Conservation (phyloP, 2,329 filamentous ascomycete genomes). For the Myriosclerotinia duriaeana region DNA sequence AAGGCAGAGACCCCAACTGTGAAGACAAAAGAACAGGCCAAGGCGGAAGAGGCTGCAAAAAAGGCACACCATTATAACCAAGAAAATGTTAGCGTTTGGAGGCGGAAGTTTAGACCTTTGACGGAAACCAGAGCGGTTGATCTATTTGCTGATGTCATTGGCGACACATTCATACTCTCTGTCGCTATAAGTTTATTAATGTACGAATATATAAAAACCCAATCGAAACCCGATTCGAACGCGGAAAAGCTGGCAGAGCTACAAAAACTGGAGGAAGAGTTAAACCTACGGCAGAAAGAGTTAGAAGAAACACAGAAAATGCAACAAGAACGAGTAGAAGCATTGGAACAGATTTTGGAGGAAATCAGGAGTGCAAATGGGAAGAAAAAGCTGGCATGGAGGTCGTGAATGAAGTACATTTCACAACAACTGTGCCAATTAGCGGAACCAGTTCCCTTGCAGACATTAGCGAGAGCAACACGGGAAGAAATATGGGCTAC, state of each 20-base stretch:
- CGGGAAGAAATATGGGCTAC: not conserved
- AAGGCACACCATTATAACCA: constrained; percentile 39
- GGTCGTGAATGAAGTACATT: constrained; percentile 14
- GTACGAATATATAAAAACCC: constrained; percentile 60
- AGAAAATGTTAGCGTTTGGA: constrained; percentile 55
- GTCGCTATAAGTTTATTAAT: constrained; percentile 58
- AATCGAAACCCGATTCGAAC: constrained; percentile 60
- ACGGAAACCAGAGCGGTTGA: constrained; percentile 66
- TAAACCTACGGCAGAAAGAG: constrained; percentile 48
- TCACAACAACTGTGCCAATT: not conserved
- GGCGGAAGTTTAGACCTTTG: constrained; percentile 60
- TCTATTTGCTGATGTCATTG: constrained; percentile 64
- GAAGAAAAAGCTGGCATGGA: constrained; percentile 34
- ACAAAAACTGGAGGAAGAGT: constrained; percentile 55
- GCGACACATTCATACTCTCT: constrained; percentile 61
- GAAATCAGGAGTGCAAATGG: constrained; percentile 35
- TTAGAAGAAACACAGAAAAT: constrained; percentile 53
- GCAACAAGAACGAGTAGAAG: constrained; percentile 37
- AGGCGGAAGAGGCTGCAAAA: constrained; percentile 52
- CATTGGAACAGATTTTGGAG: constrained; percentile 39
- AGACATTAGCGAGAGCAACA: not conserved
- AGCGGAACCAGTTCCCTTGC: not conserved
- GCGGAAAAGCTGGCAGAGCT: constrained; percentile 53
- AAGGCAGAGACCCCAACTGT: constrained; percentile 63
- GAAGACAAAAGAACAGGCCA: constrained; percentile 60